Percentiles rank a stretch among this genome's conserved stretches.
phyloP scores from a whole-genome alignment of 768 basidiomycete species.

The Lentinula aciculospora region DNA sequence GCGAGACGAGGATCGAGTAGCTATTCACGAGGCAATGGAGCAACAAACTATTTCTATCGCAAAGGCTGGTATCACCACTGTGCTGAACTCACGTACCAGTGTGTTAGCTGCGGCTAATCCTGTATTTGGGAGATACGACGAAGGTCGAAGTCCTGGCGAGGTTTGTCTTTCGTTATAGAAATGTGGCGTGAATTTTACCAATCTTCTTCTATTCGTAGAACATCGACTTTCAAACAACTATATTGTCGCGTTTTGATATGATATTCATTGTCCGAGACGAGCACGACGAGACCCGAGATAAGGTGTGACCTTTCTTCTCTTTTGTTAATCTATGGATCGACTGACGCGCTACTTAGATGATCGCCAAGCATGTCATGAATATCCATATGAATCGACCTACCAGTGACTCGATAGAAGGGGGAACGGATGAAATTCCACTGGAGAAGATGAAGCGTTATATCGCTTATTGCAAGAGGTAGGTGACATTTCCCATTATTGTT shows the following conservation, averaged over 20 bases:
- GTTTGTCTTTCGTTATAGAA: slow-evolving; percentile 28
- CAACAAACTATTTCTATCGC: slow-evolving; percentile 99
- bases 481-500: slow-evolving; percentile 12
- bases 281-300: slow-evolving; percentile 90
- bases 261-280: slow-evolving; percentile 99
- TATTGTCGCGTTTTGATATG: slow-evolving; percentile 98
- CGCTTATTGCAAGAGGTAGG: slow-evolving; percentile 89
- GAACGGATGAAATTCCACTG: slow-evolving; percentile 84
- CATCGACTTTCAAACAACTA: slow-evolving; percentile 97
- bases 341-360: slow-evolving; percentile 49
- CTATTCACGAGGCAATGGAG: slow-evolving; percentile 99
- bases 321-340: neutral
- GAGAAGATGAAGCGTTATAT: slow-evolving; percentile 99
- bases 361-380: slow-evolving; percentile 97
- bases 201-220: slow-evolving; percentile 41
- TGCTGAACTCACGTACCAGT: slow-evolving; percentile 91
- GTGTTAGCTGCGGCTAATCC: slow-evolving; percentile 98
- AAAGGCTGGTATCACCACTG: slow-evolving; percentile 97
- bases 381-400: slow-evolving; percentile 95
- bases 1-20: slow-evolving; percentile 98
- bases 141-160: slow-evolving; percentile 93
- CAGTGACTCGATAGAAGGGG: slow-evolving; percentile 57
- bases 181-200: neutral
- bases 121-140: slow-evolving; percentile 96
- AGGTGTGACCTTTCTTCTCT: slow-evolving; percentile 38